phyloP scores from a whole-genome alignment of 2,329 filamentous ascomycete genomes.

The Talaromyces islandicus region DNA sequence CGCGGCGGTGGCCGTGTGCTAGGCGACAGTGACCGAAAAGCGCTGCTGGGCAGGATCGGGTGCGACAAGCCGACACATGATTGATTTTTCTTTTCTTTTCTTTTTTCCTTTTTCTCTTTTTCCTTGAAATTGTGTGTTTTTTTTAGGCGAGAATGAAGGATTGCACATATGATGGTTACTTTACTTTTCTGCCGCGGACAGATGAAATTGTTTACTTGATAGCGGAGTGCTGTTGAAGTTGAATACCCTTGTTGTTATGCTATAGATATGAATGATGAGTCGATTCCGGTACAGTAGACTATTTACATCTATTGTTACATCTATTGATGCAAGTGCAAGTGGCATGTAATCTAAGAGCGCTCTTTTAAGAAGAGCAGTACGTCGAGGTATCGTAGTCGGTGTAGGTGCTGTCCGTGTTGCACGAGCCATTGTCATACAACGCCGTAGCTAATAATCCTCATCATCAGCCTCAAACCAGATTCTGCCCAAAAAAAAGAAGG shows the following conservation, averaged over 20 bases:
- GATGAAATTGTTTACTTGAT: not conserved
- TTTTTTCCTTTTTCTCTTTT: not conserved
- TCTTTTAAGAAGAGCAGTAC: conserved; percentile 1
- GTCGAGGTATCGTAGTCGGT: conserved; percentile 6
- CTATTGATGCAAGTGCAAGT: not conserved
- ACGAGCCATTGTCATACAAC: conserved; percentile 1
- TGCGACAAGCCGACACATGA: conserved; percentile 61
- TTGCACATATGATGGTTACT: conserved; percentile 8
- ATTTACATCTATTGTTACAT: not conserved
- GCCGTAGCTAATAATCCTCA: not conserved
- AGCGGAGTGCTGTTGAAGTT: not conserved
- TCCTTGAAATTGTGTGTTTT: not conserved
- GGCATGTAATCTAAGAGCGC: no score
- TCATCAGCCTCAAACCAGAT: not conserved
- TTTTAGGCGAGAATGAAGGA: not conserved
- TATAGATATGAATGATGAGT: not conserved
- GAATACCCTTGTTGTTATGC: conserved; percentile 11
- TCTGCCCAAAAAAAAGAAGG: no score
- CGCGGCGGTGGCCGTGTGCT: conserved; percentile 28
- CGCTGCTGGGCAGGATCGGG: conserved; percentile 73
- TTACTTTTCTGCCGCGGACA: not conserved
- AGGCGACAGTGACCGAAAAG: conserved; percentile 51
- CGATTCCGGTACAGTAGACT: not conserved
- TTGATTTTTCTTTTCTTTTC: not conserved
- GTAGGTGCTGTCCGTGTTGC: conserved; percentile 1